Base-by-base conservation (phyloP, 306 rosid genomes). In the Trifolium fragiferum region DNA sequence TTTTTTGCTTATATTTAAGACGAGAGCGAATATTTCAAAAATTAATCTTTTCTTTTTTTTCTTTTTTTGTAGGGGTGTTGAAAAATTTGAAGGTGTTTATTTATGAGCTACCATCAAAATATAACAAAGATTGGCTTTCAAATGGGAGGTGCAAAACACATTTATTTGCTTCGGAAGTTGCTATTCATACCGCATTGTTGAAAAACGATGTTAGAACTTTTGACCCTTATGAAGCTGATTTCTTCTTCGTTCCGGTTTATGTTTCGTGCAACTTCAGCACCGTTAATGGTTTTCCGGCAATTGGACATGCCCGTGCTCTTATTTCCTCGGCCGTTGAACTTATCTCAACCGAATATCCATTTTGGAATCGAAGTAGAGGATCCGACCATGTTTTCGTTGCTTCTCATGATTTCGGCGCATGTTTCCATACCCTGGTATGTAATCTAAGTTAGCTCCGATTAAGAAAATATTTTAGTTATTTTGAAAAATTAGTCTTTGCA, bases 251-350 rank as follows among this genome's bases (percentile, higher is more conserved):
- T 7, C 98, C 98, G 1, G 96, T 93, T 21, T 93, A 93, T 77
- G 98, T 93, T 0, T 87, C 98, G 13, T 93, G 98, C 88, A 93
- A 90, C 73, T 93, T 93, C 88, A 93, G 93, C 90, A 75, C 88
- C 76, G 64, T 89, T 4, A 87, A 89, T 57, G 97, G 98, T 38
- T 90, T 95, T 82, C 99, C 97, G 0, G 93, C 98, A 21, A 90
- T 92, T 25, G 97, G 96, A 16, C 98, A 95, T 80, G 99, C 99
- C 1, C 95, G 99, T 4, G 53, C 78, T 0, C 93, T 95, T 15
- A 63, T 95, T 7, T 19, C 90, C 58, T 92, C 97, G 15, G 96
- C 97, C 0, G 78, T 95, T 0, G 30, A 66, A 2, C 82, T 82
- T 67, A 19, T 92, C 82, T 84, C 93, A 13, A 25, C 84, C 0